Base-by-base conservation (phyloP, 352 stramenopile species). In the Peronospora belbahrii region DNA sequence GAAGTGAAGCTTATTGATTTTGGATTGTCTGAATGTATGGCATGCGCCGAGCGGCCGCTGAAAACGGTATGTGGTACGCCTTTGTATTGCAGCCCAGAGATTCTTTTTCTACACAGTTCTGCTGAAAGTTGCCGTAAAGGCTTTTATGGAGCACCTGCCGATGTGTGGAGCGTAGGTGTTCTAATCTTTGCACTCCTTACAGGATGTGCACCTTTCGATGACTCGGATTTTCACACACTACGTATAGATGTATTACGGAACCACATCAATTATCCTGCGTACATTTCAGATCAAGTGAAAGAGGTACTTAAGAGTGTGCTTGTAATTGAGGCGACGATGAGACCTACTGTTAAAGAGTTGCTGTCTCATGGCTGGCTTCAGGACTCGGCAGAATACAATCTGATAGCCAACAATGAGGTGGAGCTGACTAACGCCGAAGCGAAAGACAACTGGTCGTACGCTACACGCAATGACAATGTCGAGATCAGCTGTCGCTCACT, bases 1-100 rank as follows among this genome's bases (percentile, higher is more conserved):
- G 78, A 89, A 42, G 79, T 98, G 38, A 97, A 97, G 74, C 78
- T 98, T 37, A 97, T 97, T 67, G 90, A 98, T 68, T 97, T 98
- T 82, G 93, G 93, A 28, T 70, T 98, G 6, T 97, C 88, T 0
- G 94, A 95, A 42, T 67, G 93, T 37, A 42, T 65, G 44, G 86
- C 85, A 25, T 66, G 65, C 27, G 70, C 80, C 5, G 79, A 80
- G 15, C 65, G 92, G 31, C 67, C 51, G 17, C 64, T 91, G 25
- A 70, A 70, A 33, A 85, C 79, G 18, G 80, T 88, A 38, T 91
- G 79, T 41, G 79, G 79, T 33, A 91, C 80, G 39, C 80, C 80
- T 9, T 50, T 91, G 39, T 91, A 91, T 56, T 91, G 80, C 65
- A 85, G 72, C 19, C 80, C 80, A 5, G 80, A 91, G 39, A 70